phyloP scores from a whole-genome alignment of 2,329 filamentous ascomycete genomes.

The Aspergillus fumigatiaffinis region DNA sequence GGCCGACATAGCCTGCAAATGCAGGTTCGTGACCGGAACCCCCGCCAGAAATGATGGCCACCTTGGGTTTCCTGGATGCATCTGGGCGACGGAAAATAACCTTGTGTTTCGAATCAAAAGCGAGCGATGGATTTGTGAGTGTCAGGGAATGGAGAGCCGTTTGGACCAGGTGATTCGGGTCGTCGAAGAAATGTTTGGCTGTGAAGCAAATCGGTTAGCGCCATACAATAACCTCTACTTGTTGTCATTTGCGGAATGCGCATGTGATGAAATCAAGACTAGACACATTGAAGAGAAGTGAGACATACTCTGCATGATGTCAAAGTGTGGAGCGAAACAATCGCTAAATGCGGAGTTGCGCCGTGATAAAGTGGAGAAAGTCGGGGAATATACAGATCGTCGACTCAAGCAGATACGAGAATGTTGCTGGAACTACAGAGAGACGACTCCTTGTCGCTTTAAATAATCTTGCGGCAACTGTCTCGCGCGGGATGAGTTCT shows the following conservation, averaged over 20 bases:
- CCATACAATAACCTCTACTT: conserved; percentile 5
- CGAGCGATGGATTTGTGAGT: conserved; percentile 77
- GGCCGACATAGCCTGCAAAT: conserved; percentile 80
- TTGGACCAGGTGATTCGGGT: conserved; percentile 73
- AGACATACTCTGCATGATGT: conserved; percentile 37
- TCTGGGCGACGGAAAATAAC: conserved; percentile 71
- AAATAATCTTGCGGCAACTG: neutral
- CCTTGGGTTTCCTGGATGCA: conserved; percentile 52
- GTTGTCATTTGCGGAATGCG: conserved; percentile 2
- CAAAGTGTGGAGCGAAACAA: conserved; percentile 10
- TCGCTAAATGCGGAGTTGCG: conserved; percentile 7
- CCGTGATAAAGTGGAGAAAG: neutral
- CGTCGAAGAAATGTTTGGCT: conserved; percentile 84
- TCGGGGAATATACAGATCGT: neutral
- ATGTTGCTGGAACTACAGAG: neutral
- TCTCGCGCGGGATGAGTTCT: neutral
- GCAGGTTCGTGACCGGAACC: conserved; percentile 88
- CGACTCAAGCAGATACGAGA: neutral
- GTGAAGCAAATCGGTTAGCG: conserved; percentile 11
- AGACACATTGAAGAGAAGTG: neutral
- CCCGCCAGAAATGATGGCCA: conserved; percentile 82
- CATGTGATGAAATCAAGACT: conserved; percentile 7
- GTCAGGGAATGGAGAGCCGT: conserved; percentile 73
- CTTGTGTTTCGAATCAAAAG: conserved; percentile 75
- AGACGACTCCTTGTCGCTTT: neutral